These are phyloP conservation scores for Fusarium algeriense DNA, from an alignment of 2,329 filamentous ascomycete genomes.

Conservation along the genomic window DNA sequence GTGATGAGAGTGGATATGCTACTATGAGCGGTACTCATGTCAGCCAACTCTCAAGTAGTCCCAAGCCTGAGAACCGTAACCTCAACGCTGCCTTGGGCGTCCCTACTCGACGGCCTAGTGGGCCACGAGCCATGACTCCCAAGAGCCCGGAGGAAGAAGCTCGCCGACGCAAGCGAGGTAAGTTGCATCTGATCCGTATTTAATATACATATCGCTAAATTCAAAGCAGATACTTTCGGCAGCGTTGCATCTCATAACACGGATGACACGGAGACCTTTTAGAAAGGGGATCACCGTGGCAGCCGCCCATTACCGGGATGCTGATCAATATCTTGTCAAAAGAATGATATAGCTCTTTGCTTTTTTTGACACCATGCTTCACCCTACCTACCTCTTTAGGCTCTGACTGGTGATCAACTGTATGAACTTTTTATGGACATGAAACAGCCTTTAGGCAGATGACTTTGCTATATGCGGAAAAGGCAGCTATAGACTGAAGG, in stretches of 20 bases:
- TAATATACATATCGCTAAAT: slow-evolving; percentile 14
- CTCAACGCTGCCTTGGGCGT: slow-evolving; percentile 65
- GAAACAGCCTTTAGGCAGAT: slow-evolving; percentile 19
- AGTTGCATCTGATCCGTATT: slow-evolving; percentile 29
- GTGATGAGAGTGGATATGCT: slow-evolving; percentile 66
- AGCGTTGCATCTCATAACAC: slow-evolving; percentile 52
- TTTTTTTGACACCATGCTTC: slow-evolving; percentile 13
- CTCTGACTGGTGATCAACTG: slow-evolving; percentile 16
- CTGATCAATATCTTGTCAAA: slow-evolving; percentile 5
- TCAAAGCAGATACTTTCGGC: slow-evolving; percentile 53
- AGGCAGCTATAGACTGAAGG: slow-evolving; percentile 36
- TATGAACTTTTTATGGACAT: slow-evolving; percentile 20
- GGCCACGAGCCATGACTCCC: slow-evolving; percentile 72
- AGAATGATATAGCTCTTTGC: slow-evolving; percentile 16
- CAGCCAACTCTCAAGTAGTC: slow-evolving; percentile 67
- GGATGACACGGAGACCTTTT: slow-evolving; percentile 56
- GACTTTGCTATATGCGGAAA: slow-evolving; percentile 31
- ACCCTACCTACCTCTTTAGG: slow-evolving; percentile 1
- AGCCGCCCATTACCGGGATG: slow-evolving; percentile 12
- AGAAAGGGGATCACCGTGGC: slow-evolving; percentile 24
- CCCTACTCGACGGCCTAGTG: slow-evolving; percentile 67
- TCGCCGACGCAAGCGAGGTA: slow-evolving; percentile 69
- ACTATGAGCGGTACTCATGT: slow-evolving; percentile 60
- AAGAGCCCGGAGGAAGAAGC: slow-evolving; percentile 63
- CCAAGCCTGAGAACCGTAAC: slow-evolving; percentile 69